A percentile compares a stretch with the other conserved stretches of the same genome.
Conservation (phyloP, 2,329 filamentous ascomycete genomes). For the Orbilia blumenaviensis region DNA sequence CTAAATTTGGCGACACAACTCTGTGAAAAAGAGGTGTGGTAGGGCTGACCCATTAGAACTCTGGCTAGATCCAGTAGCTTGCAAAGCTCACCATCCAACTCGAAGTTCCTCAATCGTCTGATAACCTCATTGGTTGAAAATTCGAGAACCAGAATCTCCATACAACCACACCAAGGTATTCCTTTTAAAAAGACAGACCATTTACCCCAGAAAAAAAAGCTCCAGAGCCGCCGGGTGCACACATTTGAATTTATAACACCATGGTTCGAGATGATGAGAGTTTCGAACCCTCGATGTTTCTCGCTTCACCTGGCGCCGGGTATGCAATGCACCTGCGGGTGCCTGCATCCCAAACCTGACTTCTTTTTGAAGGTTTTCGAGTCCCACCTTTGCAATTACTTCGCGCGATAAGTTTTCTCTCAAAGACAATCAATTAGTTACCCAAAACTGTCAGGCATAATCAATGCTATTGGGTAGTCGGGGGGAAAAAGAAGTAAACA, state of each 20-base stretch:
- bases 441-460: background rate
- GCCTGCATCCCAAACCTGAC: slow-evolving; percentile 45
- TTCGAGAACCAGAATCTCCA: too few relatives aligned
- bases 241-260: background rate
- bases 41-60: slow-evolving; percentile 37
- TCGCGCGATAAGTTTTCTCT: slow-evolving; percentile 9
- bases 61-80: too few relatives aligned
- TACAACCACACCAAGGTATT: background rate
- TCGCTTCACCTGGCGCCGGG: slow-evolving; percentile 54
- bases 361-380: background rate
- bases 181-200: background rate
- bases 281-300: slow-evolving; percentile 41
- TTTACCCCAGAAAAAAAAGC: background rate
- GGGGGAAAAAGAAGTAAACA: too few relatives aligned
- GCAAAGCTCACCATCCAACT: background rate
- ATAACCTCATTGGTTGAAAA: slow-evolving; percentile 21
- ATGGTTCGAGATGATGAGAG: slow-evolving; percentile 23
- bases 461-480: background rate
- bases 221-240: slow-evolving; percentile 21
- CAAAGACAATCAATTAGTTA: background rate
- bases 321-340: slow-evolving; percentile 54
- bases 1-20: slow-evolving; percentile 47
- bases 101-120: background rate
- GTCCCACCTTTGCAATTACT: too few relatives aligned
- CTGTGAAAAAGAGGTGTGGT: slow-evolving; percentile 22